Percentiles rank a stretch among this genome's conserved stretches.
These are phyloP conservation scores for Tricholoma saponaceum DNA, from an alignment of 768 basidiomycete genomes.

Conservation along the genomic window DNA sequence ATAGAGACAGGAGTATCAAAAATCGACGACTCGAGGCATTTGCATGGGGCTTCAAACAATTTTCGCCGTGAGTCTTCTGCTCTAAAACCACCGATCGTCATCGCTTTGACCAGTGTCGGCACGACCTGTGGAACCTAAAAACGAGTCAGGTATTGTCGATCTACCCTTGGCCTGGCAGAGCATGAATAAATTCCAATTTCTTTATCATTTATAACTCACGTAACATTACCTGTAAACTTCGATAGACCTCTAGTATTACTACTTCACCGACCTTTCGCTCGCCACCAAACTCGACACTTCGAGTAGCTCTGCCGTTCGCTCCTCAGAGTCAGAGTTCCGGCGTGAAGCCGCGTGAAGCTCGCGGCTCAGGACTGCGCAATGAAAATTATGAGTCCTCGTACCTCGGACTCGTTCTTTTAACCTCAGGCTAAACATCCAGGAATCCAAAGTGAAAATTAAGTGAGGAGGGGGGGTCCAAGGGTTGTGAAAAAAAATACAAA, in stretches of 20 bases:
- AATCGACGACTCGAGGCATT: conserved; percentile 35
- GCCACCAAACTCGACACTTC: conserved; percentile 18
- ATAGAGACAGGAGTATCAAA: conserved; percentile 27
- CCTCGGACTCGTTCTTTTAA: too few relatives aligned
- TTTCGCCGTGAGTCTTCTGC: conserved; percentile 47
- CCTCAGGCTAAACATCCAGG: too few relatives aligned
- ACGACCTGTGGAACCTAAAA: conserved; percentile 36
- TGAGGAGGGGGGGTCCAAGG: too few relatives aligned
- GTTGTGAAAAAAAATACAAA: too few relatives aligned
- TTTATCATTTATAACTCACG: too few relatives aligned
- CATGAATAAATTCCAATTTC: too few relatives aligned
- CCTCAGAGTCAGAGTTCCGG: conserved; percentile 19
- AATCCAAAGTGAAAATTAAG: too few relatives aligned
- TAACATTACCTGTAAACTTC: conserved; percentile 11
- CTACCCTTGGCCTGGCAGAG: too few relatives aligned
- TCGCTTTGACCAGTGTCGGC: conserved; percentile 38
- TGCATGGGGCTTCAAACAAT: conserved; percentile 46
- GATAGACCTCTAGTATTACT: conserved; percentile 20
- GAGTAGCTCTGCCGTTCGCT: conserved; percentile 2
- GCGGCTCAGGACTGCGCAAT: conserved; percentile 36
- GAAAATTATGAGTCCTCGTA: too few relatives aligned
- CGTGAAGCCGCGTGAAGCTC: too few relatives aligned
- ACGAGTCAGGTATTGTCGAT: too few relatives aligned
- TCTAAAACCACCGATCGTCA: conserved; percentile 42
- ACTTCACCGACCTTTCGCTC: conserved; percentile 24